Evolutionary conservation across 495 filamentous ascomycete genomes (phyloP).

Genomic region (Trichoderma orchidacearum): DNA sequence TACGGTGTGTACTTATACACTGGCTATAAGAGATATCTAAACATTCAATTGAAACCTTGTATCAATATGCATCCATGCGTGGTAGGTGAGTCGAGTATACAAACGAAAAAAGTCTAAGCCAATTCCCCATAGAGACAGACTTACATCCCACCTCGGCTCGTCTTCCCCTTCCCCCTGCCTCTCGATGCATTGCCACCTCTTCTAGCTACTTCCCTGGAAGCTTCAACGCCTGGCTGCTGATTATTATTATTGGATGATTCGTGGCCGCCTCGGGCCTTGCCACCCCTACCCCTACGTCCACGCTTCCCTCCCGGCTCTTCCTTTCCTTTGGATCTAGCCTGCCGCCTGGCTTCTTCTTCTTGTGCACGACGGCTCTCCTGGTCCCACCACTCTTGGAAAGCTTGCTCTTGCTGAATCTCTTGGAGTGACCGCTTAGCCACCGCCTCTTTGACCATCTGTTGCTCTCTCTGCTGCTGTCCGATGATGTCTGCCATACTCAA

Average conservation of each 20-base stretch:
- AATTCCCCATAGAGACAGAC: too few species aligned
- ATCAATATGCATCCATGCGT: too few species aligned
- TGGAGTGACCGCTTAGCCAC: conserved; percentile 71
- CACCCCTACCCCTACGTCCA: not conserved
- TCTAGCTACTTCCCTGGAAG: not conserved
- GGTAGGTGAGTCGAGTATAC: not conserved
- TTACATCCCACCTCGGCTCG: not conserved
- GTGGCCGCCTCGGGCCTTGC: conserved; percentile 1
- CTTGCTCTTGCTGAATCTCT: conserved; percentile 92
- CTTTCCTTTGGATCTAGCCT: conserved; percentile 14
- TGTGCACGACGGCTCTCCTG: conserved; percentile 61
- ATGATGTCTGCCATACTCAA: conserved; percentile 81
- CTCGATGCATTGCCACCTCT: not conserved
- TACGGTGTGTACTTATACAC: too few species aligned
- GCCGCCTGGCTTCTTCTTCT: conserved; percentile 45
- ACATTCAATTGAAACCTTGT: too few species aligned
- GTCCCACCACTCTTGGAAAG: conserved; percentile 98
- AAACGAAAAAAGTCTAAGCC: too few species aligned
- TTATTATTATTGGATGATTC: not conserved
- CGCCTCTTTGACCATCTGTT: conserved; percentile 71
- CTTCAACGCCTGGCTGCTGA: not conserved
- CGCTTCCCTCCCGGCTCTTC: conserved; percentile 11
- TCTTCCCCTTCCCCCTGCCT: not conserved
- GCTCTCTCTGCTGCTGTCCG: conserved; percentile 70
- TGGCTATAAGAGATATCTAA: too few species aligned